Base-by-base conservation (phyloP, 2,329 filamentous ascomycete species). In the Stachybotrys echinatus region DNA sequence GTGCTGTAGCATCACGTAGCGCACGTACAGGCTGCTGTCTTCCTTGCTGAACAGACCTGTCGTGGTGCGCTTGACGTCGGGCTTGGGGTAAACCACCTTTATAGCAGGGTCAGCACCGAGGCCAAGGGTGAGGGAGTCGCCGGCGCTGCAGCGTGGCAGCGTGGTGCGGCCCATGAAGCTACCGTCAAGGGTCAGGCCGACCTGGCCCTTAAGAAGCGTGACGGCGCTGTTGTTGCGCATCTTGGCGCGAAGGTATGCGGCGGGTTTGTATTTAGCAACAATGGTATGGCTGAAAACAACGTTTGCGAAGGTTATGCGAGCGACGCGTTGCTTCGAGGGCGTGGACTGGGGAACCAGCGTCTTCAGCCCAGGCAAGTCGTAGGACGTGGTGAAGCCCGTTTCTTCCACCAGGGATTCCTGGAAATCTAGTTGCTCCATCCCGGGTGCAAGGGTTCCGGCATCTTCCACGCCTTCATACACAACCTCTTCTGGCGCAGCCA, bases 81-180 rank as follows among this genome's bases (percentile, higher is more conserved):
- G 79, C 59, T 77, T 79, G 14, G 75, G 71, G 58, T 85, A 85
- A 12, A 64, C 64, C 21, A 85, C 74, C 47, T 61, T 63, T 57
- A 86, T 75, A 5, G 73, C 72, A 3, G 80, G 80, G 59, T 85
- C 82, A 5, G 84, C 69, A n/a, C 83, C 83, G 0, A 86, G 69
- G 45, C 70, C 71, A 2, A 86, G 66, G 20, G 65, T 68, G 60
- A 86, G 78, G 2, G 61, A 56, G 47, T 81, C 78, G 37, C 79
- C 79, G 0, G 79, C 67, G 43, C 73, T 76, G 60, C 80, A 83
- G 23, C 75, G 74, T 2, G 81, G 79, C 31, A 85, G 67, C 1
- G 61, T 68, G 2, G 76, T 74, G 49, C 78, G 78, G 4, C 83
- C 82, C 49, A 86, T 68, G 64, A 85, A 86, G 8, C 73, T 74